Percentiles rank a stretch among this genome's conserved stretches.
phyloP scores from a whole-genome alignment of 2,329 filamentous ascomycete genomes.

The Zymoseptoria ardabiliae region DNA sequence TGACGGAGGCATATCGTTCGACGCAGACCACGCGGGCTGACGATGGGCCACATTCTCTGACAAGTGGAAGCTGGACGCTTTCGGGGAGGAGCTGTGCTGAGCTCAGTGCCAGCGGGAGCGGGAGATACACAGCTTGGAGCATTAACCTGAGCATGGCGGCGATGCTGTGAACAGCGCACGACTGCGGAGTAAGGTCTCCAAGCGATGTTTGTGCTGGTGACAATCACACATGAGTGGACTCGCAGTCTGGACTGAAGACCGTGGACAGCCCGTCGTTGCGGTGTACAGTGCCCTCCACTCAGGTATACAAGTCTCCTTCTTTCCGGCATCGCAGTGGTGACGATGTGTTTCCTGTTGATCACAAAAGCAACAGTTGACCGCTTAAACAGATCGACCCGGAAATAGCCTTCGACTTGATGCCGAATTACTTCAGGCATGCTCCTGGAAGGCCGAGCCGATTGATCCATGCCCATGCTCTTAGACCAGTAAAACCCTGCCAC shows the following conservation, averaged over 20 bases:
- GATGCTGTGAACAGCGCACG: neutral
- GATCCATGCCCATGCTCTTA: too few species aligned
- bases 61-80: neutral
- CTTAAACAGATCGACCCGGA: too few species aligned
- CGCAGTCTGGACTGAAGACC: neutral
- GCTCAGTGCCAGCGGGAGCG: neutral
- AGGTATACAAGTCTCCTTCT: neutral
- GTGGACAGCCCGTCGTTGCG: neutral
- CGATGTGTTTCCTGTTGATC: neutral
- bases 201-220: neutral
- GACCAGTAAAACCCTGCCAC: too few species aligned
- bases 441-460: too few species aligned
- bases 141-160: neutral
- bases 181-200: neutral
- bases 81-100: neutral
- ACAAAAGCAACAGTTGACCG: neutral
- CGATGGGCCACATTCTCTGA: neutral
- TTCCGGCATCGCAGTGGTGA: neutral
- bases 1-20: conserved; percentile 14
- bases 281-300: neutral
- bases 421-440: too few species aligned
- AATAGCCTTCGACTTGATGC: too few species aligned
- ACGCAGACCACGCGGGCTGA: conserved; percentile 11
- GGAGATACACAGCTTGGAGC: neutral
- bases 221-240: neutral